phyloP scores from a whole-genome alignment of 208 protist species.

The Trypanosoma mega region DNA sequence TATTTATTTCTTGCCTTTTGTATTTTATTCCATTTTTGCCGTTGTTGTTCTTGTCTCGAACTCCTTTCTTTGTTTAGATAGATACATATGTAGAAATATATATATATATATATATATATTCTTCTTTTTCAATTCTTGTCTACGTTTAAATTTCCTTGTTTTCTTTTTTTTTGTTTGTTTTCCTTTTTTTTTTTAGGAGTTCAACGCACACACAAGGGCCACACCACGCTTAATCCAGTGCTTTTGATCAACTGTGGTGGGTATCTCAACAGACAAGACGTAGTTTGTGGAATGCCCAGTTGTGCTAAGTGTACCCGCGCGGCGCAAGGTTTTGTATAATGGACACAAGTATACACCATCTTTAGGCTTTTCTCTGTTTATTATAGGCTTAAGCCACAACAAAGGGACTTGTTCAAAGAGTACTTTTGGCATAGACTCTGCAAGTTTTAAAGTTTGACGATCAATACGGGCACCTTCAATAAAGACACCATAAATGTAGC shows the following conservation, averaged over 20 bases:
- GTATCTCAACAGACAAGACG: conserved; percentile 95
- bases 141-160: too few relatives aligned
- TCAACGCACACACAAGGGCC: conserved; percentile 83
- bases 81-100: too few relatives aligned
- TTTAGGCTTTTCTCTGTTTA: conserved; percentile 66
- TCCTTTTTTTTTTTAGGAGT: conserved; percentile 33
- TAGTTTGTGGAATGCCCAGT: conserved; percentile 99
- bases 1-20: too few relatives aligned
- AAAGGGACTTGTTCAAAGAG: conserved; percentile 92
- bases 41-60: too few relatives aligned
- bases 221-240: conserved; percentile 97
- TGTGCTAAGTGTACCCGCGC: conserved; percentile 95
- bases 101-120: too few relatives aligned
- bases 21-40: too few relatives aligned
- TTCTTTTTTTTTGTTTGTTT: neutral
- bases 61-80: too few relatives aligned
- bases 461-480: conserved; percentile 93
- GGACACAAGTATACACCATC: conserved; percentile 76
- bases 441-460: conserved; percentile 50
- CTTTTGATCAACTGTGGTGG: conserved; percentile 74
- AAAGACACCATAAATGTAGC: conserved; percentile 95
- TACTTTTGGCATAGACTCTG: conserved; percentile 92
- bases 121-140: too few relatives aligned
- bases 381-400: conserved; percentile 92
- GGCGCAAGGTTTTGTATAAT: conserved; percentile 96